Evolutionary conservation across 2,329 filamentous ascomycete genomes (phyloP).

Genomic region (Aspergillus sp.): DNA sequence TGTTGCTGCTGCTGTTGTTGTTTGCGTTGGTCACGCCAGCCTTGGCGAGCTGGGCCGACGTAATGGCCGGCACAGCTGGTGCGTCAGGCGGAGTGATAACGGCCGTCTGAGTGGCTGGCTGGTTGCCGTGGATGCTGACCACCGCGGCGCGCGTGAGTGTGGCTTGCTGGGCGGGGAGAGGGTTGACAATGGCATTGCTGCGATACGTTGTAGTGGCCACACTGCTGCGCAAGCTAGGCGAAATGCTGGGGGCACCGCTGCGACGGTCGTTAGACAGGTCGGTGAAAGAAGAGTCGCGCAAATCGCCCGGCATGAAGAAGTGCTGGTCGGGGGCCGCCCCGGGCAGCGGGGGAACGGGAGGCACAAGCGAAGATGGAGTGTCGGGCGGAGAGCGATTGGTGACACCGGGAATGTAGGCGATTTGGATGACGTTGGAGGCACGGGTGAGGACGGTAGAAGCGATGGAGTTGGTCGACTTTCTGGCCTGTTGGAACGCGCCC

Average conservation of each 20-base stretch:
- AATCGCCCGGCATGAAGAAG: conserved; percentile 85
- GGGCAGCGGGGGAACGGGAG: conserved; percentile 90
- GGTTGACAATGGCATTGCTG: conserved; percentile 77
- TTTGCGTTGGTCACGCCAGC: conserved; percentile 24
- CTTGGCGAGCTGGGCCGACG: conserved; percentile 40
- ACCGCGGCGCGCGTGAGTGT: conserved; percentile 84
- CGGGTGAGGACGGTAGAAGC: conserved; percentile 91
- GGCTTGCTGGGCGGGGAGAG: conserved; percentile 71
- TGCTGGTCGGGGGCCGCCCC: conserved; percentile 64
- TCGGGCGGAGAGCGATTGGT: conserved; percentile 81
- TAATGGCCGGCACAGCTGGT: conserved; percentile 66
- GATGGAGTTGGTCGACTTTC: conserved; percentile 83
- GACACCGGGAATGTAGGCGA: conserved; percentile 95
- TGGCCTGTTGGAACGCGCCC: conserved; percentile 49
- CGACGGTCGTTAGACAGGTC: conserved; percentile 54
- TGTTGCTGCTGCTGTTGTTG: neutral
- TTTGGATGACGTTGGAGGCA: conserved; percentile 98
- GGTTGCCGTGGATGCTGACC: conserved; percentile 73
- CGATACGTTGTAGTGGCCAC: conserved; percentile 92
- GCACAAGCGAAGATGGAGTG: conserved; percentile 67
- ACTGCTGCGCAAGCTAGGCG: conserved; percentile 48
- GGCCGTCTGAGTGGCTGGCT: conserved; percentile 40
- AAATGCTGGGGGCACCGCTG: conserved; percentile 43
- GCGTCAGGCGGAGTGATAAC: conserved; percentile 37
- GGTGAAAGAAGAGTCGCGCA: conserved; percentile 86